These are phyloP conservation scores for Aspergillus cavernicola DNA, from an alignment of 495 filamentous ascomycete species.

Conservation along the genomic window DNA sequence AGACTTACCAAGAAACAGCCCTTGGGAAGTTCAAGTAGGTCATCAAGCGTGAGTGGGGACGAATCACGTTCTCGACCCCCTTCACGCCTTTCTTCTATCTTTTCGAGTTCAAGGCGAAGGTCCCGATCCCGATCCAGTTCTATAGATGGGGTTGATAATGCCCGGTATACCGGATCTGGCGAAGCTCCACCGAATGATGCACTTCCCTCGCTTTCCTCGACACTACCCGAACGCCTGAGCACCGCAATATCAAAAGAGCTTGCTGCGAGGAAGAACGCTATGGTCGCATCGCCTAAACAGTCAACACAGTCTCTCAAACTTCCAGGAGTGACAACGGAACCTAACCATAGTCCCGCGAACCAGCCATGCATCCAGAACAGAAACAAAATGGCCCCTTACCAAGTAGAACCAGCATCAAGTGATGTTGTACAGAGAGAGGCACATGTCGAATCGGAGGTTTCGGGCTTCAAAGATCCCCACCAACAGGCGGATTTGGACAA, in stretches of 20 bases:
- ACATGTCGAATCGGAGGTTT: background rate
- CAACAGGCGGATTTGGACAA: constrained; percentile 25
- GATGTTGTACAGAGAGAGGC: background rate
- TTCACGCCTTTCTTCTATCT: constrained; percentile 28
- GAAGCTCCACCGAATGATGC: background rate
- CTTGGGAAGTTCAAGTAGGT: constrained; percentile 27
- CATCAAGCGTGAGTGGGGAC: constrained; percentile 31
- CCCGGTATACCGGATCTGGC: background rate
- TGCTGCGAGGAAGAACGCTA: constrained; percentile 25
- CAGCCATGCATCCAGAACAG: background rate
- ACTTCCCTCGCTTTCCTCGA: constrained; percentile 23
- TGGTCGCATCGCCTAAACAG: constrained; percentile 19
- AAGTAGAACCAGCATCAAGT: background rate
- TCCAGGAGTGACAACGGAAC: constrained; percentile 15
- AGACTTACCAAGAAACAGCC: constrained; percentile 41
- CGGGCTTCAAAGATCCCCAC: background rate
- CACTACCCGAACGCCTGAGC: constrained; percentile 33
- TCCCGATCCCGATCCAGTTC: constrained; percentile 34
- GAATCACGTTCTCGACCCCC: constrained; percentile 27
- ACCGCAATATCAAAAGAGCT: constrained; percentile 33
- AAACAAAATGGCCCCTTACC: background rate
- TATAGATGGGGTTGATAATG: constrained; percentile 20
- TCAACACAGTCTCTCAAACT: constrained; percentile 5
- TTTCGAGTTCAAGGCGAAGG: constrained; percentile 30
- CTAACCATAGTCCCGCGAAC: background rate